These are phyloP conservation scores for Salix brachista DNA, from an alignment of 345 rosid genomes.

Conservation along the genomic window DNA sequence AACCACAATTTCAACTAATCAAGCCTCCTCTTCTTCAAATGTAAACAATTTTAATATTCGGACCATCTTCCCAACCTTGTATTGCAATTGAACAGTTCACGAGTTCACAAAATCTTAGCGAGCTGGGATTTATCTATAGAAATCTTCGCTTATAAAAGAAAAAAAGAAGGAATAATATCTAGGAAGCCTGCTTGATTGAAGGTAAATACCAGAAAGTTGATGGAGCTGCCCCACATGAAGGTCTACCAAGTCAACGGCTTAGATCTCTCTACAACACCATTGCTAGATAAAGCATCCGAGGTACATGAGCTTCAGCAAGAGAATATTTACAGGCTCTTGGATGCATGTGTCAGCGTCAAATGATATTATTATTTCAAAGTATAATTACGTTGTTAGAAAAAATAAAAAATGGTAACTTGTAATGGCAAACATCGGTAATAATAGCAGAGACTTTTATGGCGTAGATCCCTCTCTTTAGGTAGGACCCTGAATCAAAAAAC, in stretches of 20 bases:
- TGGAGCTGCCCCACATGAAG: neutral
- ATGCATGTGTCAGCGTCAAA: conserved; percentile 38
- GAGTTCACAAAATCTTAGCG: too few relatives aligned
- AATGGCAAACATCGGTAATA: conserved; percentile 58
- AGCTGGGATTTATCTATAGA: too few relatives aligned
- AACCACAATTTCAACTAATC: too few relatives aligned
- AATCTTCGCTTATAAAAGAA: too few relatives aligned
- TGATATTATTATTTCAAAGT: conserved; percentile 19
- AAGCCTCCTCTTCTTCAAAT: too few relatives aligned
- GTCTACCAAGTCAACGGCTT: neutral
- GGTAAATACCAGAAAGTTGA: neutral
- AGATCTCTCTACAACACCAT: neutral
- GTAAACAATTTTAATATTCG: too few relatives aligned
- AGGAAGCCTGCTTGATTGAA: neutral
- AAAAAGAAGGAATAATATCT: too few relatives aligned
- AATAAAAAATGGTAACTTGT: conserved; percentile 35
- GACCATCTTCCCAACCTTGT: too few relatives aligned
- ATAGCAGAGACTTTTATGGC: conserved; percentile 52
- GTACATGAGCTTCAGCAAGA: neutral
- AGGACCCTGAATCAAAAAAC: conserved; percentile 30
- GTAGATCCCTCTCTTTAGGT: conserved; percentile 21
- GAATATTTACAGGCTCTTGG: conserved; percentile 19
- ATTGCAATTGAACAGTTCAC: too few relatives aligned
- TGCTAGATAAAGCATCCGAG: neutral
- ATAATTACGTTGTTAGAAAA: conserved; percentile 30